Percentiles rank a stretch among this genome's conserved stretches.
Evolutionary conservation across 1,284 basidiomycete species (phyloP).

Genomic region (Psilocybe mexicana): DNA sequence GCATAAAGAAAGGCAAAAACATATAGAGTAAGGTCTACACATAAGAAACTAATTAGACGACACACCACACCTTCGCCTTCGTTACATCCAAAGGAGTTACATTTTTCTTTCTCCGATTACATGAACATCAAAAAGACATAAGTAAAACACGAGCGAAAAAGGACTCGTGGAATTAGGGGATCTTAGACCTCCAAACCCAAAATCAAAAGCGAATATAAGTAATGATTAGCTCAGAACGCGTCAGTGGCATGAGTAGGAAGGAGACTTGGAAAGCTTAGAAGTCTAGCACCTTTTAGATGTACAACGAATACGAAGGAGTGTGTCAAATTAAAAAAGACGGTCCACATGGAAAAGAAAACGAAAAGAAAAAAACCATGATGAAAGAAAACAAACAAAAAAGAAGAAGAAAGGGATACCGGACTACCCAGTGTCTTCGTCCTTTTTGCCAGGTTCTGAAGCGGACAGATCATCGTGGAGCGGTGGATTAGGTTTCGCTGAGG

Average conservation of each 20-base stretch:
- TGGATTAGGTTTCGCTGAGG: conserved; percentile 21
- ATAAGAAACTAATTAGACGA: too few relatives aligned
- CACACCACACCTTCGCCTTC: neutral
- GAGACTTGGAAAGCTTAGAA: neutral
- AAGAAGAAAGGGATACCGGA: conserved; percentile 5
- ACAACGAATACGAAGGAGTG: conserved; percentile 16
- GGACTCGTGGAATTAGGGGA: neutral
- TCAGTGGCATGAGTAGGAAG: conserved; percentile 7
- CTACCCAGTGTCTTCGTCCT: conserved; percentile 76
- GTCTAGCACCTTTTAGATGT: conserved; percentile 17
- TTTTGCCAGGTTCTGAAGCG: conserved; percentile 62
- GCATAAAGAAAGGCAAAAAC: too few relatives aligned
- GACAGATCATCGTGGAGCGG: conserved; percentile 29
- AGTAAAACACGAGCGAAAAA: neutral
- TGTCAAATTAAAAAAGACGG: conserved; percentile 11
- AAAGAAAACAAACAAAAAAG: conserved; percentile 4
- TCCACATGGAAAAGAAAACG: conserved; percentile 2
- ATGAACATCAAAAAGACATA: neutral
- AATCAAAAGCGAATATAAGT: conserved; percentile 9
- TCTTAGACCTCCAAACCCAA: conserved; percentile 13
- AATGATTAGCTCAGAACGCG: conserved; percentile 19
- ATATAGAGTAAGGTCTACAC: too few relatives aligned
- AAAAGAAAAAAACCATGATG: conserved; percentile 2
- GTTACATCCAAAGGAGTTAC: neutral
- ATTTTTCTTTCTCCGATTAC: conserved; percentile 1